Evolutionary conservation across 108 stramenopile genomes (phyloP).

Genomic region (Parietichytrium sp.): DNA sequence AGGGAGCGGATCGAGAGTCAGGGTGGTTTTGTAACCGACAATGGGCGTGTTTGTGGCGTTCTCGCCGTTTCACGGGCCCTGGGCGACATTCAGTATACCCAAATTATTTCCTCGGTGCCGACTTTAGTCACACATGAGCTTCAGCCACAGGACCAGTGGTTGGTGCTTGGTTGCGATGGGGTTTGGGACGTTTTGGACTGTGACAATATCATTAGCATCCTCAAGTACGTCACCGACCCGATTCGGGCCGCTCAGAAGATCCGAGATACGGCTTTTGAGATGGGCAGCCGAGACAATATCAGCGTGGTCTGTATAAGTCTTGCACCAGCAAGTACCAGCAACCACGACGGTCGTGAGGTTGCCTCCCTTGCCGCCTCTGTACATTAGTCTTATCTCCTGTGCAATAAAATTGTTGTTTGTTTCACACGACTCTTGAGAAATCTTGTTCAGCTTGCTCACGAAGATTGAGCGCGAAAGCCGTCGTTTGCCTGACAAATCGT

Average conservation of each 20-base stretch:
- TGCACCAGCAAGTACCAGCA: too few relatives aligned
- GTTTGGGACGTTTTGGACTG: background rate
- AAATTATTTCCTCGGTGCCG: background rate
- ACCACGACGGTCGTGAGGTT: too few relatives aligned
- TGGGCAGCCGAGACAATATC: background rate
- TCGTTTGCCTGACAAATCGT: too few relatives aligned
- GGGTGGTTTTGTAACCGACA: constrained; percentile 76
- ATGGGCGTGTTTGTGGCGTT: constrained; percentile 44
- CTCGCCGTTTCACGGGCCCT: constrained; percentile 45
- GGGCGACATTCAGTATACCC: constrained; percentile 43
- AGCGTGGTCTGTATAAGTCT: constrained; percentile 16
- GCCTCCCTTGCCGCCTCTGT: too few relatives aligned
- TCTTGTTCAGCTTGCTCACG: too few relatives aligned
- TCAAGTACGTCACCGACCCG: constrained; percentile 9
- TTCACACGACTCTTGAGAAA: too few relatives aligned
- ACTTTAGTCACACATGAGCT: background rate
- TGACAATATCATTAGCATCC: background rate
- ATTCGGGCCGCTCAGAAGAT: constrained; percentile 23
- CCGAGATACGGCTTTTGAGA: background rate
- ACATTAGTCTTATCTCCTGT: too few relatives aligned
- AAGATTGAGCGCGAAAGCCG: too few relatives aligned
- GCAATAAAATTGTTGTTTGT: too few relatives aligned
- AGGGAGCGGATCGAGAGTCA: constrained; percentile 72
- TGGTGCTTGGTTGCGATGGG: constrained; percentile 33
- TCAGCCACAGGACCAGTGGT: background rate